A percentile compares a stretch with the other conserved stretches of the same genome.
Evolutionary conservation across 75 land plant genomes (phyloP).

Genomic region (Sequoiadendron giganteum): DNA sequence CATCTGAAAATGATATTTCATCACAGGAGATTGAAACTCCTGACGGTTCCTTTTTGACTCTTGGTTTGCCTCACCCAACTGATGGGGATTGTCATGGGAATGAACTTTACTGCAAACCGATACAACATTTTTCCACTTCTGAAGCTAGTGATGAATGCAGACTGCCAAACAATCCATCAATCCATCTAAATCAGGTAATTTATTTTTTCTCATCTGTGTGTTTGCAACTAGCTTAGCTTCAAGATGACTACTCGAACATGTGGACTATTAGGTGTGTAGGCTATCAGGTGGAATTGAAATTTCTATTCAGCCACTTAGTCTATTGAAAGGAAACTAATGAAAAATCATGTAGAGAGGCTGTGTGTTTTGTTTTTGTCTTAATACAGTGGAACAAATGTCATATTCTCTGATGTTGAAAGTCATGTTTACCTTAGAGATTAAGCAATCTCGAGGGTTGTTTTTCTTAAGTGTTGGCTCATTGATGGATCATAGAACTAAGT

Average conservation of each 20-base stretch:
- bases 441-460: not conserved
- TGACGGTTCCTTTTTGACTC: slow-evolving; percentile 9
- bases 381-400: not conserved
- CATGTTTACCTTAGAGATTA: not conserved
- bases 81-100: not conserved
- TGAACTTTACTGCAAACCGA: not conserved
- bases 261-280: not conserved
- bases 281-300: not conserved
- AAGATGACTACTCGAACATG: not conserved
- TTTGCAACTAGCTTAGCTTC: not conserved
- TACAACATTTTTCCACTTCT: not conserved
- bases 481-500: not conserved
- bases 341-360: not conserved
- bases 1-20: slow-evolving; percentile 6
- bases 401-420: not conserved
- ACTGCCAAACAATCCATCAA: not conserved
- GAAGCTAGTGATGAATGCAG: not conserved
- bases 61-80: slow-evolving; percentile 1
- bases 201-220: not conserved
- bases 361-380: not conserved
- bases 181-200: slow-evolving; percentile 7
- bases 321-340: not conserved
- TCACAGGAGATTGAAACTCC: slow-evolving; percentile 10
- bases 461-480: not conserved
- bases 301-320: not conserved